Percentiles rank a stretch among this genome's conserved stretches.
These are phyloP conservation scores for Fusarium sp. DNA, from an alignment of 2,329 filamentous ascomycete species.

Conservation along the genomic window DNA sequence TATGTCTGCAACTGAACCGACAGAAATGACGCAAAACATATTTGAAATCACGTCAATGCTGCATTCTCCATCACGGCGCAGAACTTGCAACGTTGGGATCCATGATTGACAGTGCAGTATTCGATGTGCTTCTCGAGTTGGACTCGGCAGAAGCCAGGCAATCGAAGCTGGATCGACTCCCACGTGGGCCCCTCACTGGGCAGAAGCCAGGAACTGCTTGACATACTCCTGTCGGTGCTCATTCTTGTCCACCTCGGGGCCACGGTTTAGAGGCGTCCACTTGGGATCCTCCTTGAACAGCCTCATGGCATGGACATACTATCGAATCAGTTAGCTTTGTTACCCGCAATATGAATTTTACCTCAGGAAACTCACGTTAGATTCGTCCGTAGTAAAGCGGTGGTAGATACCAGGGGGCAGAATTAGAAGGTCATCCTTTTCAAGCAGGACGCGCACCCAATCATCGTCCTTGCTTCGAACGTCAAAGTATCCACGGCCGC, in stretches of 20 bases:
- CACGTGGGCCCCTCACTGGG: slow-evolving; percentile 42
- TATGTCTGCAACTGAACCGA: slow-evolving; percentile 6
- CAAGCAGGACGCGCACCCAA: slow-evolving; percentile 88
- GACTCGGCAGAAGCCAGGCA: slow-evolving; percentile 19
- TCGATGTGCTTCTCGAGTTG: slow-evolving; percentile 20
- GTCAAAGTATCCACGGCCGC: slow-evolving; percentile 92
- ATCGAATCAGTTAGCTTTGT: slow-evolving; percentile 9
- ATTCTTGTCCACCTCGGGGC: slow-evolving; percentile 80
- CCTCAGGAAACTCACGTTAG: slow-evolving; percentile 73
- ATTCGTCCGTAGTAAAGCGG: slow-evolving; percentile 92
- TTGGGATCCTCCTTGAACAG: slow-evolving; percentile 99
- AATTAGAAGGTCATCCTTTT: slow-evolving; percentile 91
- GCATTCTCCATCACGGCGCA: slow-evolving; percentile 9
- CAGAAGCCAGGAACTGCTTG: slow-evolving; percentile 53
- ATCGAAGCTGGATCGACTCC: slow-evolving; percentile 19
- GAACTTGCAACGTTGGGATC: slow-evolving; percentile 4
- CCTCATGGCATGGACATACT: slow-evolving; percentile 97
- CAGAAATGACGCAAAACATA: slow-evolving; percentile 31
- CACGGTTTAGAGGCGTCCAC: slow-evolving; percentile 93
- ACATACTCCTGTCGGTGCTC: slow-evolving; percentile 83
- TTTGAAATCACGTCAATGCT: slow-evolving; percentile 32
- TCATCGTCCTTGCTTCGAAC: slow-evolving; percentile 83
- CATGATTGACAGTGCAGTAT: slow-evolving; percentile 2
- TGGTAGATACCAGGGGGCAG: slow-evolving; percentile 96
- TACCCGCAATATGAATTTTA: no score